Conservation (phyloP, 2,329 filamentous ascomycete genomes). For the Aspergillus novofumigatus region DNA sequence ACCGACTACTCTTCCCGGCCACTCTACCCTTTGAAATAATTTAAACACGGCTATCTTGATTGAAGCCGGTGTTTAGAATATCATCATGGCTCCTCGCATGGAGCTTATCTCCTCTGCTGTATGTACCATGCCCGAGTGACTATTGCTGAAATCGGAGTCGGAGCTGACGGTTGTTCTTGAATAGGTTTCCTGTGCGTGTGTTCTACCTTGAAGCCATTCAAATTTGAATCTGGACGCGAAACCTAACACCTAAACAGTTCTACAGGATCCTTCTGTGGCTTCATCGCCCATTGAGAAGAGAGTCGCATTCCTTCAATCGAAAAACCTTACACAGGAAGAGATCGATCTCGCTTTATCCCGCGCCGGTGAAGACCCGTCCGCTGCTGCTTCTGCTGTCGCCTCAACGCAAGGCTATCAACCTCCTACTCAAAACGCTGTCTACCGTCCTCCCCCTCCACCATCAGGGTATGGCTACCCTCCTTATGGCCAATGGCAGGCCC, state of each 20-base stretch:
- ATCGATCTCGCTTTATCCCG: constrained; percentile 79
- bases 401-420: constrained; percentile 46
- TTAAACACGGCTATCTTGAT: not conserved
- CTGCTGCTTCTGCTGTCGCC: constrained; percentile 42
- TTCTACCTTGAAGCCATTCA: constrained; percentile 1
- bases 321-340: constrained; percentile 96
- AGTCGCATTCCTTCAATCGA: constrained; percentile 87
- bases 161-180: constrained; percentile 21
- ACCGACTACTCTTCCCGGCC: constrained; percentile 7
- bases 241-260: constrained; percentile 54
- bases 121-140: constrained; percentile 33
- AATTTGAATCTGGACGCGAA: constrained; percentile 1
- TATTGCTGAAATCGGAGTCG: constrained; percentile 22
- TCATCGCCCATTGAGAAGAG: constrained; percentile 88
- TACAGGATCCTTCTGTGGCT: constrained; percentile 89
- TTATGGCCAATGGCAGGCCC: constrained; percentile 52
- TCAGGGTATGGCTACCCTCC: constrained; percentile 48
- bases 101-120: constrained; percentile 83
- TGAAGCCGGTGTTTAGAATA: constrained; percentile 9
- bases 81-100: constrained; percentile 78
- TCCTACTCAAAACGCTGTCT: constrained; percentile 38
- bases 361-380: constrained; percentile 57
- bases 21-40: constrained; percentile 9
- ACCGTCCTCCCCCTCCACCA: constrained; percentile 39
- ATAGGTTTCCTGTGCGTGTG: constrained; percentile 50